Evolutionary conservation across 148 eudicot genomes (phyloP).

Genomic region (Tetragonia tetragonoides): DNA sequence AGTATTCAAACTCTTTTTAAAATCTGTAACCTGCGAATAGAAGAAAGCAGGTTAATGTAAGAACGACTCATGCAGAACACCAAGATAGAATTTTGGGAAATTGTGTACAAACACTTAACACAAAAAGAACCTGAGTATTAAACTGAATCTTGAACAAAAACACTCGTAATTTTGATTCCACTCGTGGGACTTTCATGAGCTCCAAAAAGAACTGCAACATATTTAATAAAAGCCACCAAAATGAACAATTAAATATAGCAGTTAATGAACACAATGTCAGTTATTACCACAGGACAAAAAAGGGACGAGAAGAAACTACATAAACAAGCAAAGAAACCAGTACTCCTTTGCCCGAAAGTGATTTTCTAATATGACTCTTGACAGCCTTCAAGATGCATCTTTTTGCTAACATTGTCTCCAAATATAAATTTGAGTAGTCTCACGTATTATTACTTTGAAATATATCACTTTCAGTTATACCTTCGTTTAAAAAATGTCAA

Average conservation of each 20-base stretch:
- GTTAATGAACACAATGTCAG: neutral
- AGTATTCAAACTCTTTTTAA: slow-evolving; percentile 66
- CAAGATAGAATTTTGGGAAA: neutral
- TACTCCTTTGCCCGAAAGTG: neutral
- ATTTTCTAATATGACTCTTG: neutral
- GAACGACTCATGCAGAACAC: slow-evolving; percentile 9
- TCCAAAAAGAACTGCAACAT: slow-evolving; percentile 76
- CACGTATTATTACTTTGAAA: neutral
- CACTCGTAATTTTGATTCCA: slow-evolving; percentile 87
- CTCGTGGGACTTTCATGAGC: slow-evolving; percentile 97
- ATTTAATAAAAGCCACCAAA: slow-evolving; percentile 9
- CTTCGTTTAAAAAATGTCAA: neutral
- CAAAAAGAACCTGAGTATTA: slow-evolving; percentile 66
- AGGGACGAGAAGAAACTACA: neutral
- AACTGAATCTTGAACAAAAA: slow-evolving; percentile 96
- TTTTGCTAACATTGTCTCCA: neutral
- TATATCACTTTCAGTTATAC: neutral
- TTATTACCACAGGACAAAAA: neutral
- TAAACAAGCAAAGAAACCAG: neutral
- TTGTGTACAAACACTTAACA: slow-evolving; percentile 11
- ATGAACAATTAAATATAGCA: slow-evolving; percentile 4
- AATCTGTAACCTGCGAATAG: slow-evolving; percentile 63
- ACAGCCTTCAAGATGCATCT: slow-evolving; percentile 1
- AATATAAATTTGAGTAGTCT: neutral
- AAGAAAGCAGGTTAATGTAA: neutral